These are phyloP conservation scores for Anthoceros angustus DNA, from an alignment of 225 moss, liverwort and hornwort species.

Conservation along the genomic window DNA sequence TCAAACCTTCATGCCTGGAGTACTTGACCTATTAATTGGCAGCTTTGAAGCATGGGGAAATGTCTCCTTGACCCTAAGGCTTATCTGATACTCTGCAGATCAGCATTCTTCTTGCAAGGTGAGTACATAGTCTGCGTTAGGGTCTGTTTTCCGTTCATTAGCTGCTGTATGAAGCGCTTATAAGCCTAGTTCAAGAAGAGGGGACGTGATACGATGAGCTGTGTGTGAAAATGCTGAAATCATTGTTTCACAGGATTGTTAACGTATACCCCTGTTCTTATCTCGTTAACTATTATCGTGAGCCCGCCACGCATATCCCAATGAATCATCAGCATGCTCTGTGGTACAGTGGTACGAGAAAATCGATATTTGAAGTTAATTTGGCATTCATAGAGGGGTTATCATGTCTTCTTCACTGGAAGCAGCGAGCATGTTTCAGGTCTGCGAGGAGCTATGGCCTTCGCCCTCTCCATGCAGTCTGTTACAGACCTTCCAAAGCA, in stretches of 20 bases:
- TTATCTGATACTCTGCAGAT: conserved; percentile 32
- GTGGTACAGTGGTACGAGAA: conserved; percentile 72
- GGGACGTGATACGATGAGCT: background rate
- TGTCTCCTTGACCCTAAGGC: conserved; percentile 42
- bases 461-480: conserved; percentile 77
- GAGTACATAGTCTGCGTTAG: background rate
- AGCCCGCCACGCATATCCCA: conserved; percentile 40
- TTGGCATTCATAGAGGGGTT: background rate
- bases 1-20: conserved; percentile 11
- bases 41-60: conserved; percentile 31
- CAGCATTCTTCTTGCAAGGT: conserved; percentile 80
- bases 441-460: conserved; percentile 90
- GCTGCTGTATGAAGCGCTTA: no score
- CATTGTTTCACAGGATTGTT: conserved; percentile 24
- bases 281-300: conserved; percentile 49
- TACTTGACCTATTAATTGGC: conserved; percentile 26
- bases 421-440: conserved; percentile 23
- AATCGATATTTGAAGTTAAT: background rate
- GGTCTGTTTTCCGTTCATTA: background rate
- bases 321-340: conserved; percentile 68
- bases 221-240: conserved; percentile 3
- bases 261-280: conserved; percentile 67
- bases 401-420: background rate
- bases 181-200: no score
- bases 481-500: conserved; percentile 60